A percentile compares a stretch with the other conserved stretches of the same genome.
Evolutionary conservation across 163 green algal species (phyloP).

Genomic region (Chlorella variabilis): DNA sequence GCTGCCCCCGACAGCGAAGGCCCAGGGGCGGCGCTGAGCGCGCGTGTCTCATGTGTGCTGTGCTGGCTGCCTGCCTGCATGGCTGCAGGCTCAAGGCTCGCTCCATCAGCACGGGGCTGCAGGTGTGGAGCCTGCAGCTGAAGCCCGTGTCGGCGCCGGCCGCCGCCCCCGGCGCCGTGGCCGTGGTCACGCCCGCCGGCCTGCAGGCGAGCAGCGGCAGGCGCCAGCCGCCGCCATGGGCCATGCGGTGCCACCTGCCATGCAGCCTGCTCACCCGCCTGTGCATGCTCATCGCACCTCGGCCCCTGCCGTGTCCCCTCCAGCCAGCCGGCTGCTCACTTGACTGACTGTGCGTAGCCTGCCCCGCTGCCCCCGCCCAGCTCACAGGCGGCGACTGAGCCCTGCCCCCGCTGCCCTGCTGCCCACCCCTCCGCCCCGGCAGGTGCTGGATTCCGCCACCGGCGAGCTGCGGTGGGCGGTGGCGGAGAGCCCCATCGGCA

Average conservation of each 20-base stretch:
- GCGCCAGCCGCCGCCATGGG: not conserved
- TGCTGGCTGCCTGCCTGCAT: too few relatives aligned
- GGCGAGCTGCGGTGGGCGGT: constrained; percentile 1
- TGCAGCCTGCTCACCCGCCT: too few relatives aligned
- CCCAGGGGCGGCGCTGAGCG: too few relatives aligned
- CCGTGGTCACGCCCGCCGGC: constrained; percentile 16
- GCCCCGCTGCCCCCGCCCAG: too few relatives aligned
- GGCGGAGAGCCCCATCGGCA: constrained; percentile 4
- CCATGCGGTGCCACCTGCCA: too few relatives aligned
- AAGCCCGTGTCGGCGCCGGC: constrained; percentile 6
- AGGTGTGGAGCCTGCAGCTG: constrained; percentile 18
- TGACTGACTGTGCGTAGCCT: too few relatives aligned
- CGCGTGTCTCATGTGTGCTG: too few relatives aligned
- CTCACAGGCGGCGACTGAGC: not conserved
- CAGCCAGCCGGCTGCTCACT: too few relatives aligned
- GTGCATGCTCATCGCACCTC: too few relatives aligned
- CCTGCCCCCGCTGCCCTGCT: not conserved
- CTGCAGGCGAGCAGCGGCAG: constrained; percentile 9
- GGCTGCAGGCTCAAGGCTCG: constrained; percentile 24
- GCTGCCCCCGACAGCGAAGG: too few relatives aligned
- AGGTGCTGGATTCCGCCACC: constrained; percentile 15
- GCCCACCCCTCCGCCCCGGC: too few relatives aligned
- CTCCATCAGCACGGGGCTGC: constrained; percentile 13
- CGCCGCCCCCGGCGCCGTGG: constrained; percentile 2
- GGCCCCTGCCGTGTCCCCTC: too few relatives aligned